Conservation (phyloP, 2,329 filamentous ascomycete genomes). For the Pseudogymnoascus sp. region DNA sequence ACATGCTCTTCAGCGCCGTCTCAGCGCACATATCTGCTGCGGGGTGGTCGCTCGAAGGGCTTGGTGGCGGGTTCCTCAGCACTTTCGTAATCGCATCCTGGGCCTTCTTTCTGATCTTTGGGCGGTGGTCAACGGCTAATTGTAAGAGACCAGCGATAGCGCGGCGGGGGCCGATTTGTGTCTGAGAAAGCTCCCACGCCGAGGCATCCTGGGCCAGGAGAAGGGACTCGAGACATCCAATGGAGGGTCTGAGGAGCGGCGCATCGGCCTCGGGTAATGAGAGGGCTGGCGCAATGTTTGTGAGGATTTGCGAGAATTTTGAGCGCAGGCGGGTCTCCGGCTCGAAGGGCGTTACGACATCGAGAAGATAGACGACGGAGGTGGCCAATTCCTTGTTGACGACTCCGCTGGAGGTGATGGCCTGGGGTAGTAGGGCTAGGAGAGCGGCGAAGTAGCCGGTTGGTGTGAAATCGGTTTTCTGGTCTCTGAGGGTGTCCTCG, state of each 20-base stretch:
- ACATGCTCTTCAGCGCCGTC: conserved; percentile 73
- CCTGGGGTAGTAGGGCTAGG: conserved; percentile 76
- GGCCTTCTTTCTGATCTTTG: conserved; percentile 89
- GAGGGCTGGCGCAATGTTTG: conserved; percentile 76
- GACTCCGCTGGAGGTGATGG: conserved; percentile 56
- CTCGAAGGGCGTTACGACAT: conserved; percentile 79
- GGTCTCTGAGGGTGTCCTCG: conserved; percentile 84
- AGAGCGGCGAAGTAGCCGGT: conserved; percentile 97
- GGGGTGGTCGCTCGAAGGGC: conserved; percentile 87
- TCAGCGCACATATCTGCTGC: conserved; percentile 95
- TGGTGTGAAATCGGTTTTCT: conserved; percentile 74
- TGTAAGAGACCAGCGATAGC: conserved; percentile 81
- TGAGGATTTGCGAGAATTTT: conserved; percentile 92
- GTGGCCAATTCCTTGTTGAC: conserved; percentile 77
- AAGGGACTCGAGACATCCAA: conserved; percentile 89
- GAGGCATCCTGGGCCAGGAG: conserved; percentile 80
- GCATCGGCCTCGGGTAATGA: conserved; percentile 77
- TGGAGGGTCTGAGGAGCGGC: conserved; percentile 76
- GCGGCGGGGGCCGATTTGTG: conserved; percentile 76
- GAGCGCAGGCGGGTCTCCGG: conserved; percentile 82
- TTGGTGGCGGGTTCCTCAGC: conserved; percentile 78
- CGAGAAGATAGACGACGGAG: conserved; percentile 90
- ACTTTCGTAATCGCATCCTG: conserved; percentile 83
- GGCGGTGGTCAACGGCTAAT: conserved; percentile 77
- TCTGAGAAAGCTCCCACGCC: conserved; percentile 80